Evolutionary conservation across 2,329 filamentous ascomycete genomes (phyloP), one percentile per base, ranked within the genome.

Genomic region (Talaromyces rugulosus): DNA sequence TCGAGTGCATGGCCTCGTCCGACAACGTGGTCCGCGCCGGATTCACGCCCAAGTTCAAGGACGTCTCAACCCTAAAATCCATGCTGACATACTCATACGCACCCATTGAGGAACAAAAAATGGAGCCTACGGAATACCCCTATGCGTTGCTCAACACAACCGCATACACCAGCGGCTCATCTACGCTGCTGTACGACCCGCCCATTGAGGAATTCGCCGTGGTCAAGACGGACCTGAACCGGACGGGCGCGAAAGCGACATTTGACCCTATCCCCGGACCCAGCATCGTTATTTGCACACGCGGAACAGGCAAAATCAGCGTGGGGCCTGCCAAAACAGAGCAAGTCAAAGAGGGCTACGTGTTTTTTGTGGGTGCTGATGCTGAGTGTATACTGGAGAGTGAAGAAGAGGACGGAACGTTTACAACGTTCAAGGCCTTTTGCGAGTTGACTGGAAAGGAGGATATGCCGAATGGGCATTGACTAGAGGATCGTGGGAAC

Each of bases 1-100:
- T 99, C 74, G 95, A 99, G 78, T 99, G 95, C 82, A 99, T 99
- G 95, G 95, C 95, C 0, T 89, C 92, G 8, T 96, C 91, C n/a
- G 95, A 99, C 83, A 99, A 99, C 68, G 95, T 99, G 40, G 93
- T 99, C 58, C 92, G 95, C 61, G 95, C 95, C 0, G 95, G 95
- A 51, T 95, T 99, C 77, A 99, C 95, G 0, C 95, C 95, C 61
- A 99, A 99, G 75, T 99, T 96, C 84, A 97, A 98, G 80, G 95
- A 99, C 69, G 91, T 98, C 27, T 80, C 87, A 59, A 98, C 92
- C 0, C 83, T 99, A 11, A 92, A 94, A 36, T 84, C 87, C 64
- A 96, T 96, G 88, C 81, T 99, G 67, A 99, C 95, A 0, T 99
- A 99, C 81, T 91, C 88, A 69, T 97, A 96, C 71, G 93, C 95